These are phyloP conservation scores for Trichoderma gracile DNA, from an alignment of 2,329 filamentous ascomycete genomes.

Conservation along the genomic window DNA sequence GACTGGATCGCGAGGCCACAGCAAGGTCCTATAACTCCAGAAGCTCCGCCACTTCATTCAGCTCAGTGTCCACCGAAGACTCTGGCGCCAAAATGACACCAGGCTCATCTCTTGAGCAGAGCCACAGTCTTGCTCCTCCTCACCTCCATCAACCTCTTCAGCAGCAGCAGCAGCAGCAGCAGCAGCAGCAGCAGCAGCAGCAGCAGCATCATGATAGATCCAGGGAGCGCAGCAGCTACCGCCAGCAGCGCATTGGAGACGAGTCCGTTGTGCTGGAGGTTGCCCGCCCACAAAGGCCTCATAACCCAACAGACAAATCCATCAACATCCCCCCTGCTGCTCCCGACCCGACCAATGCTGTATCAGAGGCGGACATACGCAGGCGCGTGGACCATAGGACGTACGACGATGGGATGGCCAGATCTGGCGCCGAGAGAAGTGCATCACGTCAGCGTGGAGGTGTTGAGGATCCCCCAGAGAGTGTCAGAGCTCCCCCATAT, in stretches of 20 bases:
- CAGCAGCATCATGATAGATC: not conserved
- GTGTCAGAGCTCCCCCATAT: not conserved
- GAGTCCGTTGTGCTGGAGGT: conserved; percentile 2
- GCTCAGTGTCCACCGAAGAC: not conserved
- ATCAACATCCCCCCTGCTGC: conserved; percentile 1
- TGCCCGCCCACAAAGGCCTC: not conserved
- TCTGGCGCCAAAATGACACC: not conserved
- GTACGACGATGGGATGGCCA: not conserved
- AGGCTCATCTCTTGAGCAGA: not conserved
- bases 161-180: not conserved
- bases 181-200: not conserved
- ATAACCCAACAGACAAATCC: not conserved
- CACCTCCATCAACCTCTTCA: too few relatives aligned
- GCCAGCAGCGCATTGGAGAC: not conserved
- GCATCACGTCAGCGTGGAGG: not conserved
- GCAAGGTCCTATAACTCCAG: not conserved
- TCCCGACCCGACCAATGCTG: conserved; percentile 6
- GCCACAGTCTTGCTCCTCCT: too few relatives aligned
- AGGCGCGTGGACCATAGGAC: not conserved
- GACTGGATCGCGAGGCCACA: not conserved
- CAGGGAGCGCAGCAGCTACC: conserved; percentile 6
- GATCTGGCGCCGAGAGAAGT: not conserved
- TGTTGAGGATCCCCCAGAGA: not conserved
- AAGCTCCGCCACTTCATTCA: conserved; percentile 3
- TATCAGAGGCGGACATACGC: not conserved